Conservation (phyloP, 2,329 filamentous ascomycete species). For the Spiromastix sp. region DNA sequence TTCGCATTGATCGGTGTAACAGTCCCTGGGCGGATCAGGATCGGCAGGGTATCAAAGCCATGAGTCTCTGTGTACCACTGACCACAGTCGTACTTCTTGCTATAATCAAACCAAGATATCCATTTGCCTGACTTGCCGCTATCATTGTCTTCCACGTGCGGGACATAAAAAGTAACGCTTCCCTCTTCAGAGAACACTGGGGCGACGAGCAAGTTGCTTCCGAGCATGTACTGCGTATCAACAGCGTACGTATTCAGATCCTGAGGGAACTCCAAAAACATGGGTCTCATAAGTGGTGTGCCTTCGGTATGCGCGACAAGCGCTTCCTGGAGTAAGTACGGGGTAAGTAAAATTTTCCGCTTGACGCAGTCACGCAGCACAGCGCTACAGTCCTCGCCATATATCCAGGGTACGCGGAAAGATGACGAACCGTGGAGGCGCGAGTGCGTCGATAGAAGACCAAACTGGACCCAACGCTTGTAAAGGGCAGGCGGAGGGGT, state of each 20-base stretch:
- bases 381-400: conserved; percentile 52
- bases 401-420: conserved; percentile 66
- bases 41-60: conserved; percentile 46
- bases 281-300: conserved; percentile 53
- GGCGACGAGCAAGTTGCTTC: conserved; percentile 51
- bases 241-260: conserved; percentile 59
- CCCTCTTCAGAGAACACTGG: conserved; percentile 55
- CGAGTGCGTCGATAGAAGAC: conserved; percentile 59
- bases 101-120: conserved; percentile 39
- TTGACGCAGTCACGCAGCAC: conserved; percentile 45
- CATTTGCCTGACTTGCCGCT: conserved; percentile 39
- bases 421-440: conserved; percentile 59
- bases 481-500: conserved; percentile 58
- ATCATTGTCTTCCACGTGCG: conserved; percentile 38
- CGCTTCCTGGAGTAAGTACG: conserved; percentile 47
- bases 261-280: conserved; percentile 60
- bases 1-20: conserved; percentile 24
- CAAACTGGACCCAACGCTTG: conserved; percentile 71
- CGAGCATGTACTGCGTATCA: conserved; percentile 67
- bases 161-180: conserved; percentile 56
- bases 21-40: conserved; percentile 48
- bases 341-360: conserved; percentile 48
- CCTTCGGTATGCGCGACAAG: conserved; percentile 42
- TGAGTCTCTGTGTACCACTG: conserved; percentile 53
- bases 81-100: conserved; percentile 26